These are phyloP conservation scores for Diaporthe velutina DNA, from an alignment of 2,329 filamentous ascomycete genomes.

Conservation along the genomic window DNA sequence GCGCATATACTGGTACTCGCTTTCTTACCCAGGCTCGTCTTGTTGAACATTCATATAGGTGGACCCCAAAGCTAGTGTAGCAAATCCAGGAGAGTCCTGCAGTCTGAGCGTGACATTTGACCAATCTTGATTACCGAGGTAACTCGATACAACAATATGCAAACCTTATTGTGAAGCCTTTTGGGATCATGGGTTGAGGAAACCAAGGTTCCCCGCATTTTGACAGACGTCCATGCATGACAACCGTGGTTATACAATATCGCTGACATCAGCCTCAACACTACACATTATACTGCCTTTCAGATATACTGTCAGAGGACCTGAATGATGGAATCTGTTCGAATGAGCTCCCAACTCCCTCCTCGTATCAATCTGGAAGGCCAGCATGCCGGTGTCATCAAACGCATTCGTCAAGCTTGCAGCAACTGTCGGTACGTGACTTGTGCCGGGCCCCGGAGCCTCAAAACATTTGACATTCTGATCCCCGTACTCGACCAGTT, in stretches of 20 bases:
- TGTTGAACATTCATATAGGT: too few relatives aligned
- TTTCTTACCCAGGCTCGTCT: too few relatives aligned
- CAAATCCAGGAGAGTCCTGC: too few relatives aligned
- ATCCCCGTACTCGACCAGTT: background rate
- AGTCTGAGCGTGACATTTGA: too few relatives aligned
- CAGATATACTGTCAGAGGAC: background rate
- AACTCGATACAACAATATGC: background rate
- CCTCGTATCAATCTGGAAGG: background rate
- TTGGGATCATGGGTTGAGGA: background rate
- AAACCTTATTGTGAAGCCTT: background rate
- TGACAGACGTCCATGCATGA: background rate
- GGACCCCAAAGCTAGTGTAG: too few relatives aligned
- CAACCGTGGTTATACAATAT: background rate
- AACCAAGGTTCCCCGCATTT: constrained; percentile 9
- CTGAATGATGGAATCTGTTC: background rate
- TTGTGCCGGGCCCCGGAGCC: background rate
- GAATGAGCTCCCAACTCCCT: background rate
- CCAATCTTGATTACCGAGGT: too few relatives aligned
- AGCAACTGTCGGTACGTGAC: constrained; percentile 13
- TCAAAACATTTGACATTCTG: too few relatives aligned
- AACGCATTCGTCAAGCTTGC: constrained; percentile 17
- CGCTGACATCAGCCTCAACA: constrained; percentile 2
- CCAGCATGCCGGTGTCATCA: background rate
- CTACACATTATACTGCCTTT: background rate
- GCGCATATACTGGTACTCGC: too few relatives aligned